A percentile compares a stretch with the other conserved stretches of the same genome.
These are phyloP conservation scores for Pythium rhizo-oryzae DNA, from an alignment of 352 stramenopile genomes.

Conservation along the genomic window DNA sequence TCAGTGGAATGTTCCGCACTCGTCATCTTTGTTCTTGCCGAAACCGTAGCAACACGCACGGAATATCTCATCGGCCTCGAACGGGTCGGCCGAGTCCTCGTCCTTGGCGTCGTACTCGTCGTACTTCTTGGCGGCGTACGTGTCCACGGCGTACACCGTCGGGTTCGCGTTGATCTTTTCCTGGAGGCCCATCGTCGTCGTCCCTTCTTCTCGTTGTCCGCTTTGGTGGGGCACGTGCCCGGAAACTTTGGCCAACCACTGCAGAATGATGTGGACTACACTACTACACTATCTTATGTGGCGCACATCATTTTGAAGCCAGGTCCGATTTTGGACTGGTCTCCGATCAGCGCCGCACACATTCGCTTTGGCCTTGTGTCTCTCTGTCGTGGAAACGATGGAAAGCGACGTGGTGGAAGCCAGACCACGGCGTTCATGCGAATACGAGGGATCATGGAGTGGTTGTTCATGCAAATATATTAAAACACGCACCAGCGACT, in stretches of 20 bases:
- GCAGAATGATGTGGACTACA: not conserved
- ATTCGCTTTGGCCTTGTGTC: not conserved
- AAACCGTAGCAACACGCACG: slow-evolving; percentile 39
- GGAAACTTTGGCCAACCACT: not conserved
- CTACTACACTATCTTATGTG: not conserved
- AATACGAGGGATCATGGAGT: not conserved
- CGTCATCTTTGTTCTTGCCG: not conserved
- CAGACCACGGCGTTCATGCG: not conserved
- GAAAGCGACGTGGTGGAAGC: not conserved
- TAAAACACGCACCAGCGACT: slow-evolving; percentile 24
- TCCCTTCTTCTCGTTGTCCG: not conserved
- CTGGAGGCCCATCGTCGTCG: slow-evolving; percentile 57
- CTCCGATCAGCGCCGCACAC: not conserved
- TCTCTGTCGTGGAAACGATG: not conserved
- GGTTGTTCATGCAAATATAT: slow-evolving; percentile 28
- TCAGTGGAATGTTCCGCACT: no score
- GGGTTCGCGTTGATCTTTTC: slow-evolving; percentile 91
- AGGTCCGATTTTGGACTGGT: not conserved
- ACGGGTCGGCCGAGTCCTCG: slow-evolving; percentile 72
- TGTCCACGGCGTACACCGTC: slow-evolving; percentile 82
- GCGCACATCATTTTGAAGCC: not conserved
- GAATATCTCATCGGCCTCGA: slow-evolving; percentile 87
- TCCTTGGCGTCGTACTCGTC: slow-evolving; percentile 61
- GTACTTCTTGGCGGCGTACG: slow-evolving; percentile 59
- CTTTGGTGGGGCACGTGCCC: not conserved